Conservation (phyloP, 148 eudicot genomes). For the Polygonum aviculare region DNA sequence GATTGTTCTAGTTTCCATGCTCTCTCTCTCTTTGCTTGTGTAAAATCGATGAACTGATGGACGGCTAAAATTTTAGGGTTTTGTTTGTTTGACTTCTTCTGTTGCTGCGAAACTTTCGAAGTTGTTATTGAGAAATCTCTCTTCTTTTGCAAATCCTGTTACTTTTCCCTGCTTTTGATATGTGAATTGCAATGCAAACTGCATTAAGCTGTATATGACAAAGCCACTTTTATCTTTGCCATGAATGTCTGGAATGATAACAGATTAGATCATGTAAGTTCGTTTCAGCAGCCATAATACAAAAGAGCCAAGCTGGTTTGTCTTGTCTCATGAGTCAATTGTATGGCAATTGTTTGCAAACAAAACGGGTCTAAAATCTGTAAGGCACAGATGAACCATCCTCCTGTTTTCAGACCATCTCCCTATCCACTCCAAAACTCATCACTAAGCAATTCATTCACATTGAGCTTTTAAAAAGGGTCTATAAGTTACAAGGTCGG, state of each 20-base stretch:
- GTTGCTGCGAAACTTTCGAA: not conserved
- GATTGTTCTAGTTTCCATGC: not conserved
- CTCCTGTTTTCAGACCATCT: not conserved
- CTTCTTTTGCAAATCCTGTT: not conserved
- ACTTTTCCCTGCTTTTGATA: not conserved
- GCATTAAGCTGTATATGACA: too few species aligned
- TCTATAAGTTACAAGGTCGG: not conserved
- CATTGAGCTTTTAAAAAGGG: not conserved
- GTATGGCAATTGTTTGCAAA: not conserved
- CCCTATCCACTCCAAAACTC: not conserved
- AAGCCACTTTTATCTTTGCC: too few species aligned
- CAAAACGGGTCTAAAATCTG: not conserved
- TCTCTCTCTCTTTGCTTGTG: not conserved
- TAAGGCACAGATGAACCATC: not conserved
- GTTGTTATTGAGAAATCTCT: not conserved
- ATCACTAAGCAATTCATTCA: not conserved
- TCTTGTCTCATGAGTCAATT: too few species aligned
- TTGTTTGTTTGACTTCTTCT: not conserved
- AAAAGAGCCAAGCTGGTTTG: not conserved
- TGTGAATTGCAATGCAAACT: not conserved
- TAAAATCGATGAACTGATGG: not conserved
- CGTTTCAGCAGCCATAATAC: not conserved
- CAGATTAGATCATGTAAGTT: not conserved
- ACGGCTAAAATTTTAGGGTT: not conserved
- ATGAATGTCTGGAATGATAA: not conserved